A percentile compares a stretch with the other conserved stretches of the same genome.
These are phyloP conservation scores for Trypanosoma platydactyli DNA, from an alignment of 208 protist genomes.

Conservation along the genomic window DNA sequence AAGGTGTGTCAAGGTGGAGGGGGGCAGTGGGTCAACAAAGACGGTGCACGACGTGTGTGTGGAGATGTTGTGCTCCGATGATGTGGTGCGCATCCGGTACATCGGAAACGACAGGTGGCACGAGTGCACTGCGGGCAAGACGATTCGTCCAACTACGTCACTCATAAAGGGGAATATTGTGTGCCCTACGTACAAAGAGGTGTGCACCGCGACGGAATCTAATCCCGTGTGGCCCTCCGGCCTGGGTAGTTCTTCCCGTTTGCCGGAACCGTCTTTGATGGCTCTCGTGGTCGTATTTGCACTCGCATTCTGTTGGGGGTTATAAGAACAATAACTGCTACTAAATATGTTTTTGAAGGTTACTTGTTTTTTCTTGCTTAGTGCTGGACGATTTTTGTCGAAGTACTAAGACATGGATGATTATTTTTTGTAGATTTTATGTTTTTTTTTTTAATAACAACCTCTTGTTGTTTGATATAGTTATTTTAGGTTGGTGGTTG, in stretches of 20 bases:
- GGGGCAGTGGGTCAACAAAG: background rate
- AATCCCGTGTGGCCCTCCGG: background rate
- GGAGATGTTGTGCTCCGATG: constrained; percentile 7
- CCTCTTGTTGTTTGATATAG: too few species aligned
- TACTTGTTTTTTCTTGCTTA: too few species aligned
- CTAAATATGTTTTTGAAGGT: background rate
- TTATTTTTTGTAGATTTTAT: too few species aligned
- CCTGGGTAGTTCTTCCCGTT: background rate
- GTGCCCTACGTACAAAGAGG: constrained; percentile 11
- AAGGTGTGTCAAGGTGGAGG: background rate
- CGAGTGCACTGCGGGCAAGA: constrained; percentile 3
- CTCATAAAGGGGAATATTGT: constrained; percentile 13
- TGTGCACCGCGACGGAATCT: background rate
- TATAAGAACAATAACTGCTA: background rate
- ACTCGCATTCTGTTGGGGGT: too few species aligned
- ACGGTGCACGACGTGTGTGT: constrained; percentile 2
- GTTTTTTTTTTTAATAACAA: too few species aligned
- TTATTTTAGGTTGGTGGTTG: too few species aligned
- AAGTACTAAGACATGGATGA: too few species aligned
- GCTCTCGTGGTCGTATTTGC: background rate
- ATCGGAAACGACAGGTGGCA: constrained; percentile 5
- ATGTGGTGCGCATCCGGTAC: background rate
- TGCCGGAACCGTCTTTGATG: background rate
- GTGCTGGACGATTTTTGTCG: too few species aligned
- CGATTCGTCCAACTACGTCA: background rate